Base-by-base conservation (phyloP, 306 rosid genomes). In the Quercus glauca region DNA sequence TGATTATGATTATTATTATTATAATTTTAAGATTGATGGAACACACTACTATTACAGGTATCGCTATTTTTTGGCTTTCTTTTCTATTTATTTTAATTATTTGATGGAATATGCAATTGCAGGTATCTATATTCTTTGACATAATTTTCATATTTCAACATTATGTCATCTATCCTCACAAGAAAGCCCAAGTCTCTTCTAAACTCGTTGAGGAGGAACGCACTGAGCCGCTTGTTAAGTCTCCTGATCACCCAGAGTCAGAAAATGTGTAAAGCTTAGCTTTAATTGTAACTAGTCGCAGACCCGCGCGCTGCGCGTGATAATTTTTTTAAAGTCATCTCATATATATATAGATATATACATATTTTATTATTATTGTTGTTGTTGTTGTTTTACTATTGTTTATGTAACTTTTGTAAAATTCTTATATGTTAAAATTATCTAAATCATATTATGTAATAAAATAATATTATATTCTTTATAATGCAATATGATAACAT, bases 81-180 rank as follows among this genome's bases (percentile, higher is more conserved):
- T 74, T 73, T 33, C 45, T 53, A 75, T 5, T 37, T 64, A 68
- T 52, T 52, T 18, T 52, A 13, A 67, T 31, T 10, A 31, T 18
- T 18, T 67, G 51, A 35, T 33, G 51, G 6, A 8, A 68, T 68
- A 53, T 81, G 79, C 23, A 41, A 18, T 80, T 88, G 89, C 97
- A 94, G 97, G 88, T 92, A 57, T 84, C 94, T 73, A 67, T 94
- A 58, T 85, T 86, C 88, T 94, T 90, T 86, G 97, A 94, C 78
- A 81, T 92, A 61, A 81, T 92, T 19, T 94, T 94, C 90, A 86
- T 92, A 78, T 43, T 61, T 52, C 98, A 94, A 83, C 97, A 89
- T 80, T 94, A 78, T 74, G 74, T 92, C 73, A 78, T 92, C 52
- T 94, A 94, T 81, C 91, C 90, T 19, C 64, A 20, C 7, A 80